phyloP scores from a whole-genome alignment of 257 asterid species.

The Rhazya stricta region DNA sequence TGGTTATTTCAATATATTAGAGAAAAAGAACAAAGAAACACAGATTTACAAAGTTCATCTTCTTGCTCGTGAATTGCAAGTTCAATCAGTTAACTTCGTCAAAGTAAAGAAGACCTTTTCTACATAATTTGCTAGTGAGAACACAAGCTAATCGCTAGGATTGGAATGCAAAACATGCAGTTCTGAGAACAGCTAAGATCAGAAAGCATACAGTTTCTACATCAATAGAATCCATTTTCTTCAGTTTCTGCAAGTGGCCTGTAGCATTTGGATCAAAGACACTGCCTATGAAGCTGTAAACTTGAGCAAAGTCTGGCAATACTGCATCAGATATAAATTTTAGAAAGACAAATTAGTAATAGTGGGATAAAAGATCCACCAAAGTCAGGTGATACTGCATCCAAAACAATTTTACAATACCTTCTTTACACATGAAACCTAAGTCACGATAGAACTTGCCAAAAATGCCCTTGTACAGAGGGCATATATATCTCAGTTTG shows the following conservation, averaged over 20 bases:
- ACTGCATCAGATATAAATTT: constrained; percentile 46
- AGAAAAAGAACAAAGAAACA: not conserved
- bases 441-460: not conserved
- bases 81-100: not conserved
- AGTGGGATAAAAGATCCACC: not conserved
- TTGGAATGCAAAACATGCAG: constrained; percentile 4
- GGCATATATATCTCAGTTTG: not conserved
- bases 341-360: constrained; percentile 16
- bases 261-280: constrained; percentile 74
- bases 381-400: too few relatives aligned
- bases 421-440: not conserved
- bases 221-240: constrained; percentile 89
- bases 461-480: not conserved
- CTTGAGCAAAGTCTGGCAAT: constrained; percentile 90
- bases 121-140: not conserved
- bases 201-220: constrained; percentile 76
- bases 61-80: not conserved
- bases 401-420: too few relatives aligned
- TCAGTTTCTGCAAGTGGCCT: constrained; percentile 74
- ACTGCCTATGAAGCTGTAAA: constrained; percentile 87
- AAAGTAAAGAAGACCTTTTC: not conserved
- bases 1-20: not conserved
- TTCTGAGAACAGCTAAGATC: constrained; percentile 18
- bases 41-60: not conserved
- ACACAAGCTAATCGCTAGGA: not conserved